Evolutionary conservation across 371 early-diverging fungal genomes (phyloP), one percentile per base, ranked within the genome.

Genomic region (Haplosporangium sp.): DNA sequence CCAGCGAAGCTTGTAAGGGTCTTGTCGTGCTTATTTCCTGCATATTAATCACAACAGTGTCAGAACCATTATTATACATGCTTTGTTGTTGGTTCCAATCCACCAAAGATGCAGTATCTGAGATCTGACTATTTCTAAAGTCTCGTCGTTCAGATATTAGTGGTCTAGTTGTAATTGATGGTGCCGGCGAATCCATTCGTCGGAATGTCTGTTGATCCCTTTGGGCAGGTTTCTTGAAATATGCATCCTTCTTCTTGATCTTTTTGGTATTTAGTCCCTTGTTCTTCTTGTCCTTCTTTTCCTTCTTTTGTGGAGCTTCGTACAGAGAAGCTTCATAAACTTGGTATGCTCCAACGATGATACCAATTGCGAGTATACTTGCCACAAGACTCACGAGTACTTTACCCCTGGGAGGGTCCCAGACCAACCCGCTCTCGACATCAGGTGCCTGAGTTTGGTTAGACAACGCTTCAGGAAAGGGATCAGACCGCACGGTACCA

Each of bases 231-330:
- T 81, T 81, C 63, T 48, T 71, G 63, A 56, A 81, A 48, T 72
- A 81, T 48, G 82, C 82, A 40, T 75, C 72, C 72, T 74, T 65
- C 44, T 72, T 81, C 69, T 81, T 81, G 72, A 81, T 47, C 72
- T 81, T 81, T 44, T 70, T 73, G 63, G 40, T 55, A 56, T 65
- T 69, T 53, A 66, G 38, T 42, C 77, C 77, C 13, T 45, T 70
- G 20, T 20, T 1, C 11, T 35, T 35, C 20, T 55, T 55, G 20
- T 64, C 62, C 52, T 74, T 71, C 59, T 74, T 74, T 10, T 53
- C 56, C 63, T 63, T 67, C 72, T 74, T 68, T 42, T 73, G 78
- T 59, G 78, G 78, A 2, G 67, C 56, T 50, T 59, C 63, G 39
- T 66, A 81, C 48, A 71, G 59, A 5, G 82, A 71, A 4, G 75